Evolutionary conservation across 2,329 filamentous ascomycete species (phyloP), one percentile per base, ranked within the genome.

Genomic region (Pestalotiopsis sp.): DNA sequence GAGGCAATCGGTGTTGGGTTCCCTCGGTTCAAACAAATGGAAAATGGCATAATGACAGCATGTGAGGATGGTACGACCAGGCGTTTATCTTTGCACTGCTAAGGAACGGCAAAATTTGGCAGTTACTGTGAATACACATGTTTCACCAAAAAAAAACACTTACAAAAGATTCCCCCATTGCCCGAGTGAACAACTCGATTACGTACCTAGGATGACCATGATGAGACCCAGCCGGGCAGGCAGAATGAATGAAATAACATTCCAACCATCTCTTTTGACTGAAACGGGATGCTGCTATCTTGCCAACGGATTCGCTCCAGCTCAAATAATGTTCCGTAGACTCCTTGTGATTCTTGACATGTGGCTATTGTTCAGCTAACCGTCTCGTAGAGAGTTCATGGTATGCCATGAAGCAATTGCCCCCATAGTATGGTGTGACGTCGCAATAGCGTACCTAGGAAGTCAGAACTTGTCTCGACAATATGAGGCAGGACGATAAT

Each of bases 1-100:
- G 78, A 81, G 75, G 77, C 80, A 76, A 75, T 77, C 76, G 76
- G 76, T 78, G 76, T 73, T 78, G 76, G 77, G 72, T 77, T 75
- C 65, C 71, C 75, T 77, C 75, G 71, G 75, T 67, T 68, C 67
- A 52, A 25, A 64, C 38, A 66, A 56, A 57, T 20, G n/a, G 49
- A 31, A 36, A 38, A 56, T 57, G 41, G 63, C 59, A 62, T 62
- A 62, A 49, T 66, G 63, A 73, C 70, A 69, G 52, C 31, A 31
- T 67, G 66, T 62, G 66, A 60, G 58, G 62, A 63, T 70, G 20
- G 66, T 57, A 58, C 27, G 57, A 68, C 62, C 67, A 68, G 68
- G 25, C 67, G 66, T 70, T 60, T 39, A 59, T 64, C 61, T 66
- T 66, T 66, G 64, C 64, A 66, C 27, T 59, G 64, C 64, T 59